Conservation (phyloP, 139 green algal genomes). For the Asterochloris sp. region DNA sequence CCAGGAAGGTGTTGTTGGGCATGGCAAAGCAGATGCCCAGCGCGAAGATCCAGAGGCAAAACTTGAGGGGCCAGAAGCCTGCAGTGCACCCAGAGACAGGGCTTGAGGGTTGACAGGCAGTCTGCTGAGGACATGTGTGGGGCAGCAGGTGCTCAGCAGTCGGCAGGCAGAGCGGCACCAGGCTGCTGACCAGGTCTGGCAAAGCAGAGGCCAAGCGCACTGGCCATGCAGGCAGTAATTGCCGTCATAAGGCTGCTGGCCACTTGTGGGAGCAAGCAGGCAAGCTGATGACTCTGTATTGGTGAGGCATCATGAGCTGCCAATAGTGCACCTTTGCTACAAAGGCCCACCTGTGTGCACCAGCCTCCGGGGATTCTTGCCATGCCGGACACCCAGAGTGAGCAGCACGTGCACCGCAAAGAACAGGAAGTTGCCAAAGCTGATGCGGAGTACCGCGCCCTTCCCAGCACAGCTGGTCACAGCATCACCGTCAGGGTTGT, state of each 20-base stretch:
- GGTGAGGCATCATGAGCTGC: too few species aligned
- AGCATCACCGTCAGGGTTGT: neutral
- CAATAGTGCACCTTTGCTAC: neutral
- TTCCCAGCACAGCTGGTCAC: constrained; percentile 43
- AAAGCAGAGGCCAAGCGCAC: too few species aligned
- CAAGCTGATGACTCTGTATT: too few species aligned
- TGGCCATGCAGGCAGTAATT: too few species aligned
- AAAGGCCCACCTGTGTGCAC: constrained; percentile 10
- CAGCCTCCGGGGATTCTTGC: neutral
- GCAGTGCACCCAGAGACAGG: neutral
- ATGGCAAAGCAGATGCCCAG: constrained; percentile 64
- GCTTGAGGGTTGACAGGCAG: neutral
- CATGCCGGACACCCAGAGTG: constrained; percentile 38
- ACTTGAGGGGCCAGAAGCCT: constrained; percentile 57
- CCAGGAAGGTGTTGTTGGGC: constrained; percentile 42
- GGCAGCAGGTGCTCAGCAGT: neutral
- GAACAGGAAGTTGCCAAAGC: constrained; percentile 74
- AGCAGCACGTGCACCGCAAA: constrained; percentile 55
- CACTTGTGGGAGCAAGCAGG: too few species aligned
- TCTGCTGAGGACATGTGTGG: neutral
- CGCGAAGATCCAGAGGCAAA: constrained; percentile 49
- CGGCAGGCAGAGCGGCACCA: neutral
- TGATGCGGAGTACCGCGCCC: constrained; percentile 66
- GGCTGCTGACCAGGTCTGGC: too few species aligned
- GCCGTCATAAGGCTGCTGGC: too few species aligned